Evolutionary conservation across 2,329 filamentous ascomycete species (phyloP).

Genomic region (Elsinoe necatrix): DNA sequence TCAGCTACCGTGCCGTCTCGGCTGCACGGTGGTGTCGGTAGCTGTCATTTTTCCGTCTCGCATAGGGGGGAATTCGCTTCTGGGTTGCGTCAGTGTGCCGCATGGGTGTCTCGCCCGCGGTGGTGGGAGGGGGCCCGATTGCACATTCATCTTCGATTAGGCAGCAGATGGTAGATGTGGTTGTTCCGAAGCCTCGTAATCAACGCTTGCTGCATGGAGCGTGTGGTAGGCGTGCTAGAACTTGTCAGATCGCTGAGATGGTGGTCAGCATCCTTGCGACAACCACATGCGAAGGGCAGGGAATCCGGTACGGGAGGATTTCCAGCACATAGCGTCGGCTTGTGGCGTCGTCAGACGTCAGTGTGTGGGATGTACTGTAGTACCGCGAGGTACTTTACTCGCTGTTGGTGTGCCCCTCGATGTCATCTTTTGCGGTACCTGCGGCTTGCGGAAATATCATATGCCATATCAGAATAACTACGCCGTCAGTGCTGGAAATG

Average conservation of each 20-base stretch:
- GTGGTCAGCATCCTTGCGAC: neutral
- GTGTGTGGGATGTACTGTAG: neutral
- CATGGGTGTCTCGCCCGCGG: too few relatives aligned
- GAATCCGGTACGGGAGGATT: neutral
- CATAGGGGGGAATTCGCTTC: neutral
- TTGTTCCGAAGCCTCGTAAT: neutral
- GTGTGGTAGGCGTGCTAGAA: neutral
- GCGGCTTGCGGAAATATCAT: neutral
- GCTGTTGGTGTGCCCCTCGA: neutral
- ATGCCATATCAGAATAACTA: neutral
- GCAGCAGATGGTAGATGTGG: neutral
- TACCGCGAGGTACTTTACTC: neutral
- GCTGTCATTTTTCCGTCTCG: neutral
- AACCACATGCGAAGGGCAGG: neutral
- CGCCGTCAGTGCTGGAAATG: neutral
- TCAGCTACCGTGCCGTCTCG: neutral
- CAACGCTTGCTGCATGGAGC: neutral
- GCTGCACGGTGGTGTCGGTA: neutral
- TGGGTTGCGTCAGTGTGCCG: too few relatives aligned
- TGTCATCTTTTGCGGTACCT: neutral
- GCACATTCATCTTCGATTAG: neutral
- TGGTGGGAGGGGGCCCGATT: neutral
- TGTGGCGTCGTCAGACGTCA: neutral
- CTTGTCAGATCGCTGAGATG: neutral
- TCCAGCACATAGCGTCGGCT: neutral